Base-by-base conservation (phyloP, 2,329 filamentous ascomycete species). In the Talaromyces sp. region DNA sequence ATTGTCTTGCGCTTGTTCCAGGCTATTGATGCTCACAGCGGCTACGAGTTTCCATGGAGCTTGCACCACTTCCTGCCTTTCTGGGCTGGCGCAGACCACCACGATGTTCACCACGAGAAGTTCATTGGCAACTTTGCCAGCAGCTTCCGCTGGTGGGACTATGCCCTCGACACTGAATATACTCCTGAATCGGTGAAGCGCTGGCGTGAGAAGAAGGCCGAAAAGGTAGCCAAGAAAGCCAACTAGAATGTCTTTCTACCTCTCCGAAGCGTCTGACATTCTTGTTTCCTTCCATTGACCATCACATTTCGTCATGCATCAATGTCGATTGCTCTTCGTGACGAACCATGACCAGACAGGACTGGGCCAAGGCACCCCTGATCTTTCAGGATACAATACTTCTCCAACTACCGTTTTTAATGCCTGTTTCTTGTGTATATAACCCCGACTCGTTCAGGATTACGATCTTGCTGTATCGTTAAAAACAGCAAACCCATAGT, bases 81-180 rank as follows among this genome's bases (percentile, higher is more conserved):
- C 87, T 99, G 95, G 95, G 94, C 94, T 63, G 95, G 95, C 68
- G 95, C 95, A 63, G 89, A 96, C 73, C 94, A 98, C 82, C 95
- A 99, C 82, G 95, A 99, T 75, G 84, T 93, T 52, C 95, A 99
- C 82, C 95, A 99, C 82, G 95, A 99, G 84, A 92, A 93, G 77
- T 99, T 99, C 82, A 93, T 99, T 69, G 95, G 95, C 73, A 99
- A 99, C 84, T 99, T 98, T 78, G 85, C 94, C 60, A 97, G 93
- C 76, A 96, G 92, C 84, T 99, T 99, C 88, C 87, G 94, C 79
- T 99, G 95, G 95, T 99, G 95, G 95, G 95, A 99, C 82, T 96
- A 90, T 78, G 78, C 89, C 72, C 85, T 98, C 70, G 93, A 97
- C 80, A 99, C 95, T 68, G 94, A 99, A 85, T 92, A 92, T 69